A percentile compares a stretch with the other conserved stretches of the same genome.
Conservation (phyloP, 176 grass and related monocot species). For the Cymbopogon citratus region DNA sequence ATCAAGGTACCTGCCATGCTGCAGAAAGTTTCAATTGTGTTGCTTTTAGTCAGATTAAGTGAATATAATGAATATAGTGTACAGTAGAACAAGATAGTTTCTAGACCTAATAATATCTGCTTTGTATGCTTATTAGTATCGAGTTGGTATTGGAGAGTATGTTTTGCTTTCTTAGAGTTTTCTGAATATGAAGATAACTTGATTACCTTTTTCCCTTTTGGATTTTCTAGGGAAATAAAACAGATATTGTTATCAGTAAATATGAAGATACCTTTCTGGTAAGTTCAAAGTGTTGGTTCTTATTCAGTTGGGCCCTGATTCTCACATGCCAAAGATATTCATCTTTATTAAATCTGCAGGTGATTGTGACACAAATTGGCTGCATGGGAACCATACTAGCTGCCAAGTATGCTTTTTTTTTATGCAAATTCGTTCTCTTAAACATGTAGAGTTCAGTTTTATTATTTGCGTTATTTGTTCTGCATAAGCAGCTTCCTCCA, state of each 20-base stretch:
- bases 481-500: not conserved
- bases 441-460: not conserved
- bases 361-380: conserved; percentile 91
- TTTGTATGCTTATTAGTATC: not conserved
- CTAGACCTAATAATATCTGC: not conserved
- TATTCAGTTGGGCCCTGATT: not conserved
- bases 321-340: not conserved
- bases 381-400: conserved; percentile 83
- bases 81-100: not conserved
- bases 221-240: conserved; percentile 64
- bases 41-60: not conserved
- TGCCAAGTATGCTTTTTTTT: conserved; percentile 56
- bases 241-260: conserved; percentile 70
- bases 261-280: conserved; percentile 82
- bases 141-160: not conserved
- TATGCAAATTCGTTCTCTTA: conserved; percentile 10
- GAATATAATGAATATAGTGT: not conserved
- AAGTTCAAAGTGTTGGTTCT: conserved; percentile 18
- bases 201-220: conserved; percentile 4
- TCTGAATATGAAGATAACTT: not conserved
- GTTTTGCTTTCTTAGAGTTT: not conserved
- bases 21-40: not conserved
- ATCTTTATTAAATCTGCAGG: conserved; percentile 40
- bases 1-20: conserved; percentile 54
- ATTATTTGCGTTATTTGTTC: not conserved